These are phyloP conservation scores for Geotrichum macrosporum DNA, from an alignment of 1,139 yeast genomes.

Conservation along the genomic window DNA sequence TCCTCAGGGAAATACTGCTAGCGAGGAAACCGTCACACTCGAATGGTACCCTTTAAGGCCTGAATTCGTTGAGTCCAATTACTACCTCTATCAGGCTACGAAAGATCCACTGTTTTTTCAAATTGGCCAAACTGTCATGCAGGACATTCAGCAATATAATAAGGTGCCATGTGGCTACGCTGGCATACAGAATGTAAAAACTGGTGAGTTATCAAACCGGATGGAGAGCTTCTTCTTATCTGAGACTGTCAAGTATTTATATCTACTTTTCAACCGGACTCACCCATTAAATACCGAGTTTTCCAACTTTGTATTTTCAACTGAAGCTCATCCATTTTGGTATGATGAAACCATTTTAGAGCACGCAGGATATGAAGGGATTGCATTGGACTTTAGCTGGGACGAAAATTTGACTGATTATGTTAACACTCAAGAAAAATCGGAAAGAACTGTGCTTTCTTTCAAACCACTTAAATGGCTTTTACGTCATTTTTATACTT, in stretches of 20 bases:
- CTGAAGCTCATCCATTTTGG: constrained; percentile 95
- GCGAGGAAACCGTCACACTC: constrained; percentile 37
- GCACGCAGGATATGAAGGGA: constrained; percentile 25
- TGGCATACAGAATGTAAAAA: constrained; percentile 67
- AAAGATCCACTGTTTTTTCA: constrained; percentile 77
- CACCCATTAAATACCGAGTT: constrained; percentile 52
- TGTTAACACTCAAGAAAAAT: no score
- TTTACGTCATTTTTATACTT: no score
- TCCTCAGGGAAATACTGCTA: not conserved
- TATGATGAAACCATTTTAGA: constrained; percentile 36
- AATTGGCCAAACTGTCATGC: constrained; percentile 62
- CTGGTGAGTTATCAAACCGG: constrained; percentile 62
- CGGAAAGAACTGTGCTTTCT: no score
- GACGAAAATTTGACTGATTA: no score
- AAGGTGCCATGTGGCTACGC: constrained; percentile 72
- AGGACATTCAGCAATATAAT: constrained; percentile 51
- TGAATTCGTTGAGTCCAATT: constrained; percentile 85
- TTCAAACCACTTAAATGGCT: no score
- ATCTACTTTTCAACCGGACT: constrained; percentile 65
- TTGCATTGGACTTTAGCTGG: no score
- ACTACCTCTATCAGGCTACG: constrained; percentile 78
- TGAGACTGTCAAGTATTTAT: constrained; percentile 82
- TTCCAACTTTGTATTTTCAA: constrained; percentile 71
- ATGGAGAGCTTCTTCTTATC: constrained; percentile 91
- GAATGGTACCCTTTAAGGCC: constrained; percentile 95